These are phyloP conservation scores for Lathyrus sativus DNA, from an alignment of 306 rosid species.

Conservation along the genomic window DNA sequence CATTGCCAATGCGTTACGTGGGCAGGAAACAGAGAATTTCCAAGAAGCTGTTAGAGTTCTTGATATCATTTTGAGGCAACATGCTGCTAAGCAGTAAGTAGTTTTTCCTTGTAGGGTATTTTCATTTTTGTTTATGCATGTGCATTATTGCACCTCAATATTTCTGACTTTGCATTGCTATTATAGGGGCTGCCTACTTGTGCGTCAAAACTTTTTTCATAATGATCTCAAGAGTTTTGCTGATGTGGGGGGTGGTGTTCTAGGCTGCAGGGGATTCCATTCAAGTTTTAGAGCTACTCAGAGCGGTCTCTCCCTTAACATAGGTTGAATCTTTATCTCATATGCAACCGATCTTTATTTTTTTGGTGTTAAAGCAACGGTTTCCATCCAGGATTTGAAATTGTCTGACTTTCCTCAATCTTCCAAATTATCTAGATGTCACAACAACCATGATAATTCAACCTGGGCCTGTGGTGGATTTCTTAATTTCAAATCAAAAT, in stretches of 20 bases:
- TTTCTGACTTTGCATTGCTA: neutral
- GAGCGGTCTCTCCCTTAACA: constrained; percentile 85
- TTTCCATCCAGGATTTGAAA: too few relatives aligned
- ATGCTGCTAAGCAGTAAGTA: constrained; percentile 89
- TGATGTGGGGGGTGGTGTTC: constrained; percentile 93
- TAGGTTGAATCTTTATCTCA: constrained; percentile 50
- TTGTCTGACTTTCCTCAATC: constrained; percentile 16
- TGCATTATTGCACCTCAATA: neutral
- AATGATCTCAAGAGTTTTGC: constrained; percentile 71
- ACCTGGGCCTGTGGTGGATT: constrained; percentile 94
- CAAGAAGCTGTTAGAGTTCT: constrained; percentile 90
- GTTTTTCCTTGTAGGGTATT: neutral
- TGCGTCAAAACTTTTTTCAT: constrained; percentile 85
- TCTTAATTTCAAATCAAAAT: constrained; percentile 78
- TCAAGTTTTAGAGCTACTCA: constrained; percentile 92
- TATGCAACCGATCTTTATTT: neutral
- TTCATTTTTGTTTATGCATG: neutral
- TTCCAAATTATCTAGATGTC: constrained; percentile 59
- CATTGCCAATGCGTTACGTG: constrained; percentile 77
- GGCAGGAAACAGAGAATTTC: constrained; percentile 87
- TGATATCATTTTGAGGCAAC: constrained; percentile 84
- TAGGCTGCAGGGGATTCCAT: constrained; percentile 93
- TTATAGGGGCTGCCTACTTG: constrained; percentile 92
- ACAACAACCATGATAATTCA: constrained; percentile 89
- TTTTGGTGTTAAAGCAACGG: too few relatives aligned